Evolutionary conservation across 345 rosid genomes (phyloP).

Genomic region (Salix viminalis): DNA sequence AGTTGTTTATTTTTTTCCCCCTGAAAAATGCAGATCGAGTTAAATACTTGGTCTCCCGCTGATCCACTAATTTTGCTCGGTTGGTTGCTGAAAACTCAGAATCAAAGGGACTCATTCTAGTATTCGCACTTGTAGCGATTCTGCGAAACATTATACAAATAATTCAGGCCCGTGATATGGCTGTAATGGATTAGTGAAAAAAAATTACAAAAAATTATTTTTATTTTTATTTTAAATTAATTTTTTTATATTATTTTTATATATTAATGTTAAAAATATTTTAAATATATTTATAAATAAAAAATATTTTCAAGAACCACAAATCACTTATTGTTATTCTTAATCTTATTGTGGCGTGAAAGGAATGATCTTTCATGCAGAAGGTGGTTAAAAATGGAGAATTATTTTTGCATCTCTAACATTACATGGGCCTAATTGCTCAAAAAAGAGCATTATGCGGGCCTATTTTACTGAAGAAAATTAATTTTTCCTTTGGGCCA

Average conservation of each 20-base stretch:
- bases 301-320: no score
- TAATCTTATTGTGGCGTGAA: no score
- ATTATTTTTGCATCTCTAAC: neutral
- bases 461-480: neutral
- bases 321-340: no score
- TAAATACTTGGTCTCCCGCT: neutral
- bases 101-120: neutral
- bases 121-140: neutral
- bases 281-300: no score
- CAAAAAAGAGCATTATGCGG: neutral
- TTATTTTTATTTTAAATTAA: no score
- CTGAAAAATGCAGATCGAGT: neutral
- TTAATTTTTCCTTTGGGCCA: neutral
- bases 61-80: slow-evolving; percentile 8
- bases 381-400: neutral
- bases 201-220: no score
- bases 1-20: neutral
- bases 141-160: neutral
- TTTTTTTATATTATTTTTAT: no score
- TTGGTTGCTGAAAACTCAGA: slow-evolving; percentile 1
- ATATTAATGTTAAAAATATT: no score
- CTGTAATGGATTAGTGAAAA: neutral
- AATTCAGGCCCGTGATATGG: neutral
- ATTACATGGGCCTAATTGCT: neutral
- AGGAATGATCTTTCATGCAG: neutral